phyloP scores from a whole-genome alignment of 768 basidiomycete species.

The Hygrocybe coccinea region DNA sequence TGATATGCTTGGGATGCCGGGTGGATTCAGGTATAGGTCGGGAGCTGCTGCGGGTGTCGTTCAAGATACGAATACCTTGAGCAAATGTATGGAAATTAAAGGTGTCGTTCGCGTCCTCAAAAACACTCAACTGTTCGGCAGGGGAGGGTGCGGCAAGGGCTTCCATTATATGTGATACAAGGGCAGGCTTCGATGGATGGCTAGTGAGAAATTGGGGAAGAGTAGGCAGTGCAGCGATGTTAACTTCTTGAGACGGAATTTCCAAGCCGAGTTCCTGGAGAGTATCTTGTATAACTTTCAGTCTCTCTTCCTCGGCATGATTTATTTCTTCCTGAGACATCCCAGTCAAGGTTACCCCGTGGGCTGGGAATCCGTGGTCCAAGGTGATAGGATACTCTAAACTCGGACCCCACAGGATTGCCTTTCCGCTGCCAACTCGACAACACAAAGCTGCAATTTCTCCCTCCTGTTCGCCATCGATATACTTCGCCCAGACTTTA shows the following conservation, averaged over 20 bases:
- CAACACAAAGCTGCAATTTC: slow-evolving; percentile 31
- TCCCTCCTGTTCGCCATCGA: slow-evolving; percentile 9
- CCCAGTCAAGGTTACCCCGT: slow-evolving; percentile 14
- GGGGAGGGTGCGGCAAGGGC: slow-evolving; percentile 31
- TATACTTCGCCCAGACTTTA: slow-evolving; percentile 31
- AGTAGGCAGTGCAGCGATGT: slow-evolving; percentile 36
- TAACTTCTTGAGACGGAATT: slow-evolving; percentile 38
- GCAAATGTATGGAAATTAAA: slow-evolving; percentile 52
- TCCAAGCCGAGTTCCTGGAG: slow-evolving; percentile 34
- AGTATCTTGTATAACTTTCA: slow-evolving; percentile 28
- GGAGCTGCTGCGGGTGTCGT: slow-evolving; percentile 18
- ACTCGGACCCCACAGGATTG: slow-evolving; percentile 52
- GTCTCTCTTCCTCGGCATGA: slow-evolving; percentile 22
- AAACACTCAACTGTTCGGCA: slow-evolving; percentile 29
- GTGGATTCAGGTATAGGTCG: slow-evolving; percentile 10
- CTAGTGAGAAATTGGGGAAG: slow-evolving; percentile 61
- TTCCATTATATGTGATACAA: slow-evolving; percentile 38
- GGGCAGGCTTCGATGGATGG: slow-evolving; percentile 36
- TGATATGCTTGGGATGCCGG: slow-evolving; percentile 42
- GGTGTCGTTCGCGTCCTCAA: slow-evolving; percentile 67
- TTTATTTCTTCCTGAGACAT: slow-evolving; percentile 13
- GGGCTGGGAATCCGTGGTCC: slow-evolving; percentile 30
- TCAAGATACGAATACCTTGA: slow-evolving; percentile 30
- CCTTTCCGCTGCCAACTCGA: slow-evolving; percentile 43
- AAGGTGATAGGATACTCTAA: slow-evolving; percentile 49